phyloP scores from a whole-genome alignment of 768 basidiomycete genomes.

The Agaricus subrufescens region DNA sequence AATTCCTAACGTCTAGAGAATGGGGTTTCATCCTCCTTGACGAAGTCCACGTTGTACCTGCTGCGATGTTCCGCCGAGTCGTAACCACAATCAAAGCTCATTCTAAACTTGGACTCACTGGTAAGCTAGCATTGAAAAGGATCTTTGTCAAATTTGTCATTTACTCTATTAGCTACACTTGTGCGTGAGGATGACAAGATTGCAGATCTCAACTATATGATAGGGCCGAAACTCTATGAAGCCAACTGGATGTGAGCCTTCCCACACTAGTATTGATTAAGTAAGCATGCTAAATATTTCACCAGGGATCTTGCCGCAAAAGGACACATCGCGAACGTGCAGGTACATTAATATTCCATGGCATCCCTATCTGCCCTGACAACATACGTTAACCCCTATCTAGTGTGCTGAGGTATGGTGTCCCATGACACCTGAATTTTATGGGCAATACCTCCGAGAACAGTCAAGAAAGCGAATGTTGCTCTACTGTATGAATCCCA shows the following conservation, averaged over 20 bases:
- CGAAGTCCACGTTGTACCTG: constrained; percentile 98
- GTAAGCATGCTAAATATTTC: constrained; percentile 10
- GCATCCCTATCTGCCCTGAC: constrained; percentile 1
- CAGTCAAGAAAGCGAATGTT: constrained; percentile 92
- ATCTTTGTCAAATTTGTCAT: not conserved
- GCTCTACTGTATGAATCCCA: constrained; percentile 99
- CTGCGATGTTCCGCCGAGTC: constrained; percentile 96
- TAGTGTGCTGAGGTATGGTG: constrained; percentile 99
- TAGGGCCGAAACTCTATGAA: constrained; percentile 98
- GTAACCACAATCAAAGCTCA: constrained; percentile 99
- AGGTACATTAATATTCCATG: constrained; percentile 48
- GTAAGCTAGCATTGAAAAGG: constrained; percentile 34
- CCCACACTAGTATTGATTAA: constrained; percentile 10
- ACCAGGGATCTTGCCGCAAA: constrained; percentile 90
- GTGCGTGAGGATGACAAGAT: constrained; percentile 99
- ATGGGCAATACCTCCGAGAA: constrained; percentile 92
- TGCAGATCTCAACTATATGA: constrained; percentile 97
- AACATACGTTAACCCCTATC: constrained; percentile 1
- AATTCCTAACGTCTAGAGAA: constrained; percentile 95
- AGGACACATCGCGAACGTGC: constrained; percentile 99
- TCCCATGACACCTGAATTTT: constrained; percentile 99
- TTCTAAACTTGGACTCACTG: constrained; percentile 95
- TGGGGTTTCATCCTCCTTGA: constrained; percentile 99
- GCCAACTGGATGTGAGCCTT: constrained; percentile 91
- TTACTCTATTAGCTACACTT: constrained; percentile 67